Evolutionary conservation across 306 rosid genomes (phyloP), one percentile per base, ranked within the genome.

Genomic region (Cyclanthera cordifolia): DNA sequence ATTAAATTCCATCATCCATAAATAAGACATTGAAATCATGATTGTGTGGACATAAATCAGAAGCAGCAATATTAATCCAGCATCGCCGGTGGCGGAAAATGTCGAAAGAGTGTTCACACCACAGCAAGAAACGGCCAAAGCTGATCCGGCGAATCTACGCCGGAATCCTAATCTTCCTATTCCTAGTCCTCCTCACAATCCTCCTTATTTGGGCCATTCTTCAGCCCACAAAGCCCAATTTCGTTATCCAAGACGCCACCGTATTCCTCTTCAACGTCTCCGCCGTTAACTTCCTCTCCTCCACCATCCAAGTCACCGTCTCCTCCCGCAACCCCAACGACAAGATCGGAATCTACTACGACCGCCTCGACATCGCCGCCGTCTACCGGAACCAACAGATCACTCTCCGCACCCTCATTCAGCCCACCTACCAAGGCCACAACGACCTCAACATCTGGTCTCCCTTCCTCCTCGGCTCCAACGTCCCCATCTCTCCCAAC

Each of bases 171-270:
- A 56, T 90, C 48, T 85, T 94, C 75, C 69, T 69, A 59, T 74
- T 90, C 79, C 6, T 94, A n/a, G 48, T 90, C 8, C 76, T 90
- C 0, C 1, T 88, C 0, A 72, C 75, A 0, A 71, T 94, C 66
- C 90, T 94, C 1, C n/a, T 94, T 23, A 65, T 90, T 37, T 94
- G 97, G 97, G 90, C 90, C 1, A 37, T 84, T 19, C 85, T 94
- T 1, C 82, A 77, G 58, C 99, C 99, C 0, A 53, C 90, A 0
- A 90, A 90, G 17, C 99, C 97, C 2, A 71, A 81, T 16, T 94
- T 94, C 83, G 5, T 82, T 19, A 94, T 94, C 76, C 87, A 88
- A 63, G 99, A 94, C 76, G 87, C 84, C 76, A 90, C 99, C 77
- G 84, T 94, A 0, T 88, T 56, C 73, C 80, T 88, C 78, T 94